Evolutionary conservation across 148 eudicot species (phyloP), one percentile per base, ranked within the genome.

Genomic region (Vaccinium vitisidaea): DNA sequence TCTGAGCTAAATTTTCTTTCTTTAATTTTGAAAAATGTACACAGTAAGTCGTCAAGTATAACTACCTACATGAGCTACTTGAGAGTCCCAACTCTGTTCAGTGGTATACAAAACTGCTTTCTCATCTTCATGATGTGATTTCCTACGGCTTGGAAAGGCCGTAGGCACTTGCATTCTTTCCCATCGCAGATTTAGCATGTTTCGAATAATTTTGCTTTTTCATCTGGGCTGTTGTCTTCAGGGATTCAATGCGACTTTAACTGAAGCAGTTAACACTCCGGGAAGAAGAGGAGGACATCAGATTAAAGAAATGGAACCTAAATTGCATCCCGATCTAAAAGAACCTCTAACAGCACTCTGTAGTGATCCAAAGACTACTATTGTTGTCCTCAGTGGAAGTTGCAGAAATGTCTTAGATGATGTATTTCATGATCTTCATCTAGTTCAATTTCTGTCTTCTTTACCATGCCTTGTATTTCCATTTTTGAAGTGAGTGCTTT

Each of bases 331-430:
- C 14, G 95, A 90, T 11, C 88, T 97, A 83, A 95, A 89, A 85
- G 92, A 81, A 76, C 91, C 98, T 83, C 88, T 97, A 77, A 81
- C 65, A 59, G 84, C 83, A 71, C 98, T 97, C 7, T 94, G 99
- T 87, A 89, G 84, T 73, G 98, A 97, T 75, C 98, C 95, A 49
- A 97, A 94, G 56, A 94, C 99, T 21, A 97, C 98, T 27, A 75
- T 95, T 55, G 94, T 97, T 8, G 93, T 97, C 67, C 96, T 97
- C 82, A 97, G 99, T 88, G 99, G 99, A 88, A 97, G 98, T 86
- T 90, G 90, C 75, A 90, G 96, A 87, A 84, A n/a, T 30, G 92
- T 91, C 80, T 87, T 96, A 73, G 99, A 96, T 88, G 91, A 91
- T 27, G 99, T 96, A 90, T 59, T 77, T 75, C 46, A 43, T 43